Evolutionary conservation across 768 basidiomycete genomes (phyloP).

Genomic region (Vishniacozyma victoriae): DNA sequence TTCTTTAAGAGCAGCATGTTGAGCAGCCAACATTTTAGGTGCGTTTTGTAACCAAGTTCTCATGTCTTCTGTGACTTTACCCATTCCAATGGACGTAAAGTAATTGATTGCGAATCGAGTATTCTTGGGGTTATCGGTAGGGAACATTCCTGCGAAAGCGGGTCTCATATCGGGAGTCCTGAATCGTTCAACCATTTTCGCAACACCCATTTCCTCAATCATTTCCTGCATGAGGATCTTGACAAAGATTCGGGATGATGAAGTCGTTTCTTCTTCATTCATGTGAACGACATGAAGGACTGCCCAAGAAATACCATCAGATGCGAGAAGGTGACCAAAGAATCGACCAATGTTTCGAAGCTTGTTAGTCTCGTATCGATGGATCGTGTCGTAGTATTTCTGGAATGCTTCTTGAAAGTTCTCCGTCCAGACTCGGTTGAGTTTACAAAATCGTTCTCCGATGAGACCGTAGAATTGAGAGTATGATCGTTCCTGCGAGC

Average conservation of each 20-base stretch:
- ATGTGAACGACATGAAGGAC: constrained; percentile 77
- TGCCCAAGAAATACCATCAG: constrained; percentile 84
- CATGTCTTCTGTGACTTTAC: constrained; percentile 90
- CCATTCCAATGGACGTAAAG: constrained; percentile 90
- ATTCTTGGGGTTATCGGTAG: constrained; percentile 90
- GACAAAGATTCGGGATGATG: constrained; percentile 90
- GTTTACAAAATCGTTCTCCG: constrained; percentile 91
- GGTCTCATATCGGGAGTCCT: constrained; percentile 72
- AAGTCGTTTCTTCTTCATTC: constrained; percentile 97
- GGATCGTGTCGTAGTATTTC: constrained; percentile 91
- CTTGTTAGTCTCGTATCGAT: constrained; percentile 97
- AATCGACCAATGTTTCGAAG: constrained; percentile 94
- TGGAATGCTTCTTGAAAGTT: constrained; percentile 77
- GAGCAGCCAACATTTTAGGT: constrained; percentile 90
- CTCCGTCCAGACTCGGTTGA: constrained; percentile 91
- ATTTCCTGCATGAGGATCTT: constrained; percentile 96
- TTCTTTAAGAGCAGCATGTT: constrained; percentile 76
- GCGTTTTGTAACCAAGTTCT: constrained; percentile 93
- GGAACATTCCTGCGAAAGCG: constrained; percentile 81
- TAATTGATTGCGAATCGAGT: constrained; percentile 91
- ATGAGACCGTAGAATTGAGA: constrained; percentile 94
- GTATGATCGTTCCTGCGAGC: constrained; percentile 97
- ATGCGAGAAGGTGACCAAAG: constrained; percentile 84
- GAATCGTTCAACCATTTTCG: constrained; percentile 79
- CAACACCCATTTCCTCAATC: constrained; percentile 87